A percentile compares a stretch with the other conserved stretches of the same genome.
These are phyloP conservation scores for Barnettozyma hawaiiensis DNA, from an alignment of 1,139 yeast species.

Conservation along the genomic window DNA sequence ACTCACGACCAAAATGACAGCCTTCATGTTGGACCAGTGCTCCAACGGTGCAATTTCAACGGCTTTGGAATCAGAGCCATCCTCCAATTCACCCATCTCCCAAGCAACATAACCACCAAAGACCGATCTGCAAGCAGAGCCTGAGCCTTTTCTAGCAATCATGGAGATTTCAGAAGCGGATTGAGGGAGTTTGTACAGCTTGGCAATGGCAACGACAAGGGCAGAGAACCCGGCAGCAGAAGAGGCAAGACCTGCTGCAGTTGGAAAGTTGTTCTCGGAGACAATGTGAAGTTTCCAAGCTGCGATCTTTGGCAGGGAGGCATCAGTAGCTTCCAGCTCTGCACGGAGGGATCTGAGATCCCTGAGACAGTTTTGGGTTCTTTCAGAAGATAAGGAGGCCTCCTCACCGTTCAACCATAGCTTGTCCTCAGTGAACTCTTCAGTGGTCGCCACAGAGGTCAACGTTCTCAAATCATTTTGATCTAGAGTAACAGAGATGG, in stretches of 20 bases:
- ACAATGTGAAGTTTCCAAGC: constrained; percentile 70
- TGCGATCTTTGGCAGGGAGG: constrained; percentile 55
- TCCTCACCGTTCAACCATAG: constrained; percentile 79
- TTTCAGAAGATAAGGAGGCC: constrained; percentile 57
- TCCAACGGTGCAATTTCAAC: constrained; percentile 78
- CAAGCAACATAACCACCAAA: constrained; percentile 98
- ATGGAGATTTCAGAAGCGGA: constrained; percentile 79
- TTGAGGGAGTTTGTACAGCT: constrained; percentile 74
- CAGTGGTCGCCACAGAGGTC: constrained; percentile 77
- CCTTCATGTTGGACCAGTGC: constrained; percentile 93
- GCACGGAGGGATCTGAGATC: constrained; percentile 68
- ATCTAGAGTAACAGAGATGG: constrained; percentile 88
- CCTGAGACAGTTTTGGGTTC: constrained; percentile 74
- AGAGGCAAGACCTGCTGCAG: constrained; percentile 97
- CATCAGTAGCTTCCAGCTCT: constrained; percentile 45
- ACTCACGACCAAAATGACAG: constrained; percentile 86
- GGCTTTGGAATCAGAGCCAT: constrained; percentile 90
- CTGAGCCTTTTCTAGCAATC: constrained; percentile 96
- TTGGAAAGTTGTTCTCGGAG: constrained; percentile 94
- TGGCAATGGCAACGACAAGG: constrained; percentile 79
- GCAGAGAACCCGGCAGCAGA: constrained; percentile 99
- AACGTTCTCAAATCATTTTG: constrained; percentile 87
- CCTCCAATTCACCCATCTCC: constrained; percentile 80
- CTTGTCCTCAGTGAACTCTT: constrained; percentile 52
- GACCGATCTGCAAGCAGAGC: constrained; percentile 94